phyloP scores from a whole-genome alignment of 2,329 filamentous ascomycete species.

The Ceratocystis alfenasii region DNA sequence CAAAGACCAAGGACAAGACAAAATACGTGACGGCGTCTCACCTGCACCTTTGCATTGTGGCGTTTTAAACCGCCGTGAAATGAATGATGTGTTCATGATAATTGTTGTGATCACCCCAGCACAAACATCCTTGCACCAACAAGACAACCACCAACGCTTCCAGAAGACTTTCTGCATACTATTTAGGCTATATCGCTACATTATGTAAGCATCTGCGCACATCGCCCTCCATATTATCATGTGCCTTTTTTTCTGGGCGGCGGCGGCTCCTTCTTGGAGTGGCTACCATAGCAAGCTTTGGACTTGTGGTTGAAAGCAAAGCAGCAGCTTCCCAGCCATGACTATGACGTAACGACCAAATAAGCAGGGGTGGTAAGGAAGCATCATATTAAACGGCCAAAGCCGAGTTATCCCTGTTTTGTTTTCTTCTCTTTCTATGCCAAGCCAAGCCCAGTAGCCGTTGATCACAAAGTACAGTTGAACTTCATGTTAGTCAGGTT shows the following conservation, averaged over 20 bases:
- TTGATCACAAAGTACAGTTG: neutral
- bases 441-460: neutral
- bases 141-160: too few relatives aligned
- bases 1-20: neutral
- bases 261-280: neutral
- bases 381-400: neutral
- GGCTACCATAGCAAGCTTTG: neutral
- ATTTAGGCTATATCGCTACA: neutral
- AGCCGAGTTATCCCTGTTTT: conserved; percentile 4
- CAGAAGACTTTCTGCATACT: neutral
- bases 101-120: neutral
- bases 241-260: neutral
- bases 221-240: neutral
- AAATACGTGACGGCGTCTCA: neutral
- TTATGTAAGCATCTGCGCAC: neutral
- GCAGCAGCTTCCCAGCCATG: neutral
- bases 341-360: neutral
- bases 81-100: neutral
- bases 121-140: neutral
- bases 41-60: neutral
- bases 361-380: neutral
- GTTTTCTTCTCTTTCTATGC: neutral
- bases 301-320: neutral
- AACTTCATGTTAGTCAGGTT: neutral
- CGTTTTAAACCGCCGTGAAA: neutral